These are phyloP conservation scores for Penicillium janthinellum DNA, from an alignment of 2,329 filamentous ascomycete genomes.

Conservation along the genomic window DNA sequence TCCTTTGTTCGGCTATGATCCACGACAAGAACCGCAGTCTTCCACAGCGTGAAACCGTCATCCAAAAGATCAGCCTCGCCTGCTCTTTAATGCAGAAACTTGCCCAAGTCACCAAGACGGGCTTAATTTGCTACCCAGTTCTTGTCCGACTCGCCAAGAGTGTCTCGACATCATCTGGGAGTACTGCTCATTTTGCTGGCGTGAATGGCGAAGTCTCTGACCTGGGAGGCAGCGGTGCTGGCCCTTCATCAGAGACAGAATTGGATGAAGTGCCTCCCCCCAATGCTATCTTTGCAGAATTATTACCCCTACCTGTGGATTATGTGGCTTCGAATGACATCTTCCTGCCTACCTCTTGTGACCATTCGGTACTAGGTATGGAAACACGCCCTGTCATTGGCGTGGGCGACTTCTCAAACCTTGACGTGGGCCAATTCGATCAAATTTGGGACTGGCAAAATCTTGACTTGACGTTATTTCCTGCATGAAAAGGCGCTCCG, in stretches of 20 bases:
- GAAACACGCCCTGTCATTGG: slow-evolving; percentile 10
- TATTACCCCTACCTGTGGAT: slow-evolving; percentile 2
- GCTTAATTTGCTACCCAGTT: slow-evolving; percentile 27
- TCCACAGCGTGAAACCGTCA: slow-evolving; percentile 45
- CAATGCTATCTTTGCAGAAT: slow-evolving; percentile 6
- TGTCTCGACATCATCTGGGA: slow-evolving; percentile 13
- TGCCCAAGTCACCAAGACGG: slow-evolving; percentile 25
- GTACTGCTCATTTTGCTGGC: background rate
- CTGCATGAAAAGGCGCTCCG: background rate
- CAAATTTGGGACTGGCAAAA: slow-evolving; percentile 34
- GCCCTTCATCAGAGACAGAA: background rate
- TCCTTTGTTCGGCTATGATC: slow-evolving; percentile 55
- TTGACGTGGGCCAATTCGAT: slow-evolving; percentile 30
- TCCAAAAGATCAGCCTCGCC: slow-evolving; percentile 44
- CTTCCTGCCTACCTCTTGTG: slow-evolving; percentile 12
- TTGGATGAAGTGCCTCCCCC: background rate
- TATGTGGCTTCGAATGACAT: slow-evolving; percentile 2
- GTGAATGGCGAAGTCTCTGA: background rate
- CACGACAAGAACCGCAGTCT: slow-evolving; percentile 51
- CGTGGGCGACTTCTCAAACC: slow-evolving; percentile 18
- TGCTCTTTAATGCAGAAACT: slow-evolving; percentile 37
- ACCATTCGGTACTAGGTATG: slow-evolving; percentile 9
- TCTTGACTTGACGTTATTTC: slow-evolving; percentile 23
- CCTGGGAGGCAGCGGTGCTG: background rate
- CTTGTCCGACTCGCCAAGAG: slow-evolving; percentile 24